Conservation (phyloP, 1,284 basidiomycete species). For the Papiliotrema laurentii region DNA sequence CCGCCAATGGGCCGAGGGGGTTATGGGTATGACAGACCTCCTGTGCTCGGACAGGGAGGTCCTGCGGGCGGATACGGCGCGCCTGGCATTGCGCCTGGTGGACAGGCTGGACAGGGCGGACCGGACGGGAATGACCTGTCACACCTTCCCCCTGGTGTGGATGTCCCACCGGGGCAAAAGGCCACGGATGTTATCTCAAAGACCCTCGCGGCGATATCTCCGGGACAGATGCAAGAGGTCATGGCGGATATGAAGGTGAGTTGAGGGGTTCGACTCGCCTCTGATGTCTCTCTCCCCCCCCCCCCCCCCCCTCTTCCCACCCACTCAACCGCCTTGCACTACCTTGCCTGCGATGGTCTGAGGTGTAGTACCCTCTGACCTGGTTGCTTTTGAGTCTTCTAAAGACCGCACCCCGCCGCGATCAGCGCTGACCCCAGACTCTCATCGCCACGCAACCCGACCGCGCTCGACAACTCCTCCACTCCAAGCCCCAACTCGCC, state of each 20-base stretch:
- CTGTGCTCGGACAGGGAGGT: not conserved
- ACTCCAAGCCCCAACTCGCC: slow-evolving; percentile 83
- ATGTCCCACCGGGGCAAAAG: slow-evolving; percentile 67
- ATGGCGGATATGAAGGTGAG: slow-evolving; percentile 93
- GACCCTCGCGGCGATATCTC: slow-evolving; percentile 77
- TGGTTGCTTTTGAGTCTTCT: not conserved
- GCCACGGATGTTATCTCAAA: slow-evolving; percentile 82
- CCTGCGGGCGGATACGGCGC: not conserved
- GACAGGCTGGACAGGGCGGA: not conserved
- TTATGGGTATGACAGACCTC: too few species aligned
- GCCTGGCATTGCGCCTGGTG: not conserved
- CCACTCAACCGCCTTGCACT: not conserved
- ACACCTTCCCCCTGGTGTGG: slow-evolving; percentile 73
- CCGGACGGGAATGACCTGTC: slow-evolving; percentile 17
- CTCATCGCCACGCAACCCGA: slow-evolving; percentile 89
- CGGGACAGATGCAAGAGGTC: slow-evolving; percentile 87
- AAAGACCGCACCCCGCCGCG: not conserved
- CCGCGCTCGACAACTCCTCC: slow-evolving; percentile 74
- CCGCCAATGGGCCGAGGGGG: not conserved
- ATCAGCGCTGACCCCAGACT: slow-evolving; percentile 16
- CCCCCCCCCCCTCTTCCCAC: not conserved
- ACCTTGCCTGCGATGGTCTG: not conserved
- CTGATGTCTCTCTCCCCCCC: not conserved
- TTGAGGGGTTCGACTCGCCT: too few species aligned
- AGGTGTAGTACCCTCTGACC: not conserved